These are phyloP conservation scores for Xylaria sp. DNA, from an alignment of 2,329 filamentous ascomycete species.

Conservation along the genomic window DNA sequence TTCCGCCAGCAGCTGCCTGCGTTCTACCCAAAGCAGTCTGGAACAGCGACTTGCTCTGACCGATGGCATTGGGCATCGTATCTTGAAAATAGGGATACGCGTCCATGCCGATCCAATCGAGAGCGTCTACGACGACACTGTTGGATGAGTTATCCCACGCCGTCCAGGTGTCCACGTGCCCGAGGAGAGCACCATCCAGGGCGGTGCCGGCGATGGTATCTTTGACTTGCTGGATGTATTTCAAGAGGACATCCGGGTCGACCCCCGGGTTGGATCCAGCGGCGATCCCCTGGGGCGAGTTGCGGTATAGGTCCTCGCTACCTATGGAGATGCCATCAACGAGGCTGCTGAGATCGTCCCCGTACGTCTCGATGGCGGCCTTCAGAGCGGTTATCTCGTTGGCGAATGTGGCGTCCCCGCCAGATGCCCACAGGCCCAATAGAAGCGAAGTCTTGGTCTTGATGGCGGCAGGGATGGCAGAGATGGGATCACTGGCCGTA, in stretches of 20 bases:
- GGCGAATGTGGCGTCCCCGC: constrained; percentile 68
- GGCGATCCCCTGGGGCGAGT: constrained; percentile 74
- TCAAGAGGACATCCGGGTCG: constrained; percentile 69
- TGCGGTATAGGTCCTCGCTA: constrained; percentile 86
- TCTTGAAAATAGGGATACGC: constrained; percentile 87
- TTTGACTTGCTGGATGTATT: constrained; percentile 77
- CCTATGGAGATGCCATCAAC: constrained; percentile 88
- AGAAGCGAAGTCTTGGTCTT: constrained; percentile 81
- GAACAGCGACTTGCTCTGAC: constrained; percentile 73
- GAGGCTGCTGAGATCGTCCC: constrained; percentile 69
- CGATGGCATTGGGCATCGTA: constrained; percentile 73
- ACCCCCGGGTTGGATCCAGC: constrained; percentile 72
- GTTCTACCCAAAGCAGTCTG: constrained; percentile 72
- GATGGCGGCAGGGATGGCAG: constrained; percentile 78
- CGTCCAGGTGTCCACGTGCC: constrained; percentile 93
- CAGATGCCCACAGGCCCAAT: constrained; percentile 86
- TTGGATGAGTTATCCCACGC: constrained; percentile 80
- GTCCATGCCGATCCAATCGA: constrained; percentile 86
- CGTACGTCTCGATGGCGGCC: constrained; percentile 75
- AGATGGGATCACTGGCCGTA: constrained; percentile 64
- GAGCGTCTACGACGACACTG: constrained; percentile 72
- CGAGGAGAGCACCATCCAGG: constrained; percentile 69
- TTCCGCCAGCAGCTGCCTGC: constrained; percentile 67
- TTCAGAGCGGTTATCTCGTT: constrained; percentile 81
- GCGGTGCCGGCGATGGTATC: constrained; percentile 70